These are phyloP conservation scores for Fusarium chaquense DNA, from an alignment of 2,329 filamentous ascomycete species.

Conservation along the genomic window DNA sequence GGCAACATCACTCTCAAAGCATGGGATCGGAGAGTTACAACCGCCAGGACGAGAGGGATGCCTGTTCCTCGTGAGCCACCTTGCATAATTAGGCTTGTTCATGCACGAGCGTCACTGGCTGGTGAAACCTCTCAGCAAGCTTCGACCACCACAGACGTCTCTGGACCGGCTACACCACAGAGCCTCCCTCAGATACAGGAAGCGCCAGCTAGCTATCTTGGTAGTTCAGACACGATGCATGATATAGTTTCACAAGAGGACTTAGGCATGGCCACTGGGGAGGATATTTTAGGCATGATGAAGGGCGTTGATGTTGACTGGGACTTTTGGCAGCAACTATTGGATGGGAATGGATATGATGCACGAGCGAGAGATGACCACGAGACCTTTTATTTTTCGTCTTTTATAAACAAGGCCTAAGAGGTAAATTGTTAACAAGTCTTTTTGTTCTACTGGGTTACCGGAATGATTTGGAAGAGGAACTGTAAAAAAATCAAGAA, in stretches of 20 bases:
- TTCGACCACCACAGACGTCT: too few species aligned
- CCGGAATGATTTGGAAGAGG: neutral
- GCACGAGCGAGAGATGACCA: neutral
- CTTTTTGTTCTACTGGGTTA: rapidly evolving
- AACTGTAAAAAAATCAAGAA: too few species aligned
- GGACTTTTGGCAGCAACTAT: slow-evolving; percentile 6
- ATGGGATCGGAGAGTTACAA: neutral
- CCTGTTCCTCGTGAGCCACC: neutral
- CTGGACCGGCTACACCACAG: neutral
- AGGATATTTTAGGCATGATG: neutral
- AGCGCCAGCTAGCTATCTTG: neutral
- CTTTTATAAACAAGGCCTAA: neutral
- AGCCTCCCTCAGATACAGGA: neutral
- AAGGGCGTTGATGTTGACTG: neutral
- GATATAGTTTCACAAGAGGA: neutral
- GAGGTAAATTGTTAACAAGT: rapidly evolving
- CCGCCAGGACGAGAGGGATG: neutral
- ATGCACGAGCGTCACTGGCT: neutral
- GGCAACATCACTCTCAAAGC: neutral
- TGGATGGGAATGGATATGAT: neutral
- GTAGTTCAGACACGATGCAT: neutral
- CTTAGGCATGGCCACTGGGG: neutral
- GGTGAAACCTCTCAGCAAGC: neutral
- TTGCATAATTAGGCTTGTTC: neutral
- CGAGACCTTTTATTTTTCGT: neutral